phyloP scores from a whole-genome alignment of 164 flowering plant species.

The Aristolochia californica region DNA sequence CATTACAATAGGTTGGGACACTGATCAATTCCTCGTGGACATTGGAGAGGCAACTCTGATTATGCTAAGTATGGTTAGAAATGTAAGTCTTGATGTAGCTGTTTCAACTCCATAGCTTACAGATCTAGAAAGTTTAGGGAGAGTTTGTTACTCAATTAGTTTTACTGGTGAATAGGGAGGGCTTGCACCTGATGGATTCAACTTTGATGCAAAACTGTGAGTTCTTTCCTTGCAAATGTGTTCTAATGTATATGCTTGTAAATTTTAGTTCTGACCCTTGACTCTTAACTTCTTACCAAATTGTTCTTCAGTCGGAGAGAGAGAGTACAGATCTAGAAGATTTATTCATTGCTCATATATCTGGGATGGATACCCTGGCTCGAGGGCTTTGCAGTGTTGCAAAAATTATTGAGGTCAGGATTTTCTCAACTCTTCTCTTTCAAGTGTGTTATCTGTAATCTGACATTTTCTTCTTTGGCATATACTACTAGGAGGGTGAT shows the following conservation, averaged over 20 bases:
- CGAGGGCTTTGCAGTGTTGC: conserved; percentile 92
- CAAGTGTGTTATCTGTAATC: no score
- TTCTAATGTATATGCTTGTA: not conserved
- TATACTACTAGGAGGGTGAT: conserved; percentile 60
- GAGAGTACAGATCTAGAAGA: conserved; percentile 99
- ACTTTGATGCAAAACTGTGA: conserved; percentile 96
- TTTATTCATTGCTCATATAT: conserved; percentile 81
- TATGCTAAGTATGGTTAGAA: conserved; percentile 75
- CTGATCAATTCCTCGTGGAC: conserved; percentile 93
- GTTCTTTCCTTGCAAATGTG: conserved; percentile 10
- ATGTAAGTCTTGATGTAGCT: conserved; percentile 34
- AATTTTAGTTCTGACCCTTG: not conserved
- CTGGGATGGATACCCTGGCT: conserved; percentile 95
- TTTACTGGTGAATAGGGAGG: conserved; percentile 56
- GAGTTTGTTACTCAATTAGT: not conserved
- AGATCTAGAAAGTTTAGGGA: no score
- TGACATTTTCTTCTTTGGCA: not conserved
- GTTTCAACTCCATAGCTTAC: not conserved
- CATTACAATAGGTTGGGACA: conserved; percentile 81
- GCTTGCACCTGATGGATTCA: conserved; percentile 95
- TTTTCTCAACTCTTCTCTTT: not conserved
- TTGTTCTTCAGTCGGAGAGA: conserved; percentile 52
- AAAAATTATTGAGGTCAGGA: conserved; percentile 61
- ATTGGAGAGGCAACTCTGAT: conserved; percentile 79
- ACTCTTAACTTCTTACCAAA: not conserved